These are phyloP conservation scores for Sonneratia caseolaris DNA, from an alignment of 345 rosid species.

Conservation along the genomic window DNA sequence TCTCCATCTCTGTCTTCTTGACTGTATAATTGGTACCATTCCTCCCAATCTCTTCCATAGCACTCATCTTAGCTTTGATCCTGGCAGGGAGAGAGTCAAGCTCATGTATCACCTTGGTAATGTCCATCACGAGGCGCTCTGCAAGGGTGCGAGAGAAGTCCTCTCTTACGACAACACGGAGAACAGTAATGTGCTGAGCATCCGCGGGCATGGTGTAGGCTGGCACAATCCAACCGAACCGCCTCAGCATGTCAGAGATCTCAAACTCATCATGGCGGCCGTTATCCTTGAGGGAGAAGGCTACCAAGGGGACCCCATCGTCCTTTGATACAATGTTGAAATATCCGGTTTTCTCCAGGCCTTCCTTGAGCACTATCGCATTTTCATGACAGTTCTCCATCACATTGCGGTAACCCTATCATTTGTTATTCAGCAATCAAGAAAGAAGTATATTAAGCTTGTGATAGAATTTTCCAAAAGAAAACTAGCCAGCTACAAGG, in stretches of 20 bases:
- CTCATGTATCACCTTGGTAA: slow-evolving; percentile 65
- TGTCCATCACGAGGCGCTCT: slow-evolving; percentile 70
- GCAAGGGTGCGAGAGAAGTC: slow-evolving; percentile 90
- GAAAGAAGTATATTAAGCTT: not conserved
- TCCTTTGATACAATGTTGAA: slow-evolving; percentile 80
- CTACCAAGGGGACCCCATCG: slow-evolving; percentile 74
- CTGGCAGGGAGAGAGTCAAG: slow-evolving; percentile 54
- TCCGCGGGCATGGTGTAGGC: slow-evolving; percentile 91
- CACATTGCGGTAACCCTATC: slow-evolving; percentile 66
- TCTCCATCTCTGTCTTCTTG: slow-evolving; percentile 65
- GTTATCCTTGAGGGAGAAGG: slow-evolving; percentile 78
- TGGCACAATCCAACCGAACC: slow-evolving; percentile 92
- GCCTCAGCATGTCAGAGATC: slow-evolving; percentile 66
- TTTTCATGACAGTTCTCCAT: slow-evolving; percentile 88
- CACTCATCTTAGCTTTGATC: slow-evolving; percentile 26
- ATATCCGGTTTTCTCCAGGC: slow-evolving; percentile 58
- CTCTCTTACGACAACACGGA: slow-evolving; percentile 83
- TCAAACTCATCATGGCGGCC: slow-evolving; percentile 61
- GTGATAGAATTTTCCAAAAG: too few relatives aligned
- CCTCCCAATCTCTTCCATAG: slow-evolving; percentile 10
- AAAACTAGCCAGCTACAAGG: too few relatives aligned
- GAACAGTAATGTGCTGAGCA: slow-evolving; percentile 81
- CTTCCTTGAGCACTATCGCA: slow-evolving; percentile 57
- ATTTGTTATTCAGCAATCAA: not conserved
- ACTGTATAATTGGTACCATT: slow-evolving; percentile 2